These are phyloP conservation scores for Saccharomyces hybrid DNA, from an alignment of 1,139 yeast species.

Conservation along the genomic window DNA sequence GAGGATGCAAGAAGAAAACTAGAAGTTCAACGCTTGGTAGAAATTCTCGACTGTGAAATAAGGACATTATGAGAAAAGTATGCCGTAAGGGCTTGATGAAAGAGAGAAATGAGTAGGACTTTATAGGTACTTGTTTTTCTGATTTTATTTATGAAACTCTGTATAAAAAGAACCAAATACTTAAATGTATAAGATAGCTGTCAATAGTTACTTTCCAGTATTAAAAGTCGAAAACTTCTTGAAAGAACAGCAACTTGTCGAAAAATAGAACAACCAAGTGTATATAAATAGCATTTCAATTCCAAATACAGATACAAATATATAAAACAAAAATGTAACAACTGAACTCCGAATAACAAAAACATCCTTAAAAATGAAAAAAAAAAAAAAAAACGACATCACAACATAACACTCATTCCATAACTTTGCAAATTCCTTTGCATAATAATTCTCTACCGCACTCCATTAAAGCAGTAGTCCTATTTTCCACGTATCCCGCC, in stretches of 20 bases:
- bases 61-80: slow-evolving; percentile 25
- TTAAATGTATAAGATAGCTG: not conserved
- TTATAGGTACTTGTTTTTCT: not conserved
- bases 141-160: not conserved
- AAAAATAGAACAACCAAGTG: not conserved
- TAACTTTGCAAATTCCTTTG: slow-evolving; percentile 30
- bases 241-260: not conserved
- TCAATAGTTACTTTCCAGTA: not conserved
- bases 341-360: slow-evolving; percentile 8
- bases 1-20: slow-evolving; percentile 79
- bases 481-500: slow-evolving; percentile 39
- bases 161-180: slow-evolving; percentile 2
- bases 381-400: not conserved
- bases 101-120: not conserved
- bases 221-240: not conserved
- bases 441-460: slow-evolving; percentile 41
- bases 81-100: not conserved
- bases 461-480: slow-evolving; percentile 45
- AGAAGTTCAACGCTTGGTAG: slow-evolving; percentile 75
- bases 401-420: slow-evolving; percentile 3
- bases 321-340: slow-evolving; percentile 2
- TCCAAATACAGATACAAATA: slow-evolving; percentile 5
- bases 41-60: slow-evolving; percentile 37
- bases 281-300: not conserved
- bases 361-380: not conserved